Percentiles rank a stretch among this genome's conserved stretches.
These are phyloP conservation scores for Raddia guianensis DNA, from an alignment of 176 grass and related monocot species.

Conservation along the genomic window DNA sequence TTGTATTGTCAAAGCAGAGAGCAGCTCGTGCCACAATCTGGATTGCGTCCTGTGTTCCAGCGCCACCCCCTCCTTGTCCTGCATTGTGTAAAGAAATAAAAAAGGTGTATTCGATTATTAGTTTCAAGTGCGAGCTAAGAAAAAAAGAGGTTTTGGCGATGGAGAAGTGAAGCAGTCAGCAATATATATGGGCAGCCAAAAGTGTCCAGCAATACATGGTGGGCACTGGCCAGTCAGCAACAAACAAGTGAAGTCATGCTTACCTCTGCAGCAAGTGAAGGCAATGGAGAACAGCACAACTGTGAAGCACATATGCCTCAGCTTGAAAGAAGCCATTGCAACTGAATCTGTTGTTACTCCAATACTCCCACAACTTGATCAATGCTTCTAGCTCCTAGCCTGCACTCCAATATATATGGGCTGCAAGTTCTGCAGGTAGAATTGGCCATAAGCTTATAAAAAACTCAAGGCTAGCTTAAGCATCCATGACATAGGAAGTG, in stretches of 20 bases:
- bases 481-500: constrained; percentile 15
- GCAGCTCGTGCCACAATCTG: constrained; percentile 80
- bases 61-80: constrained; percentile 51
- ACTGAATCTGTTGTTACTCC: neutral
- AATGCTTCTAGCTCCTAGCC: neutral
- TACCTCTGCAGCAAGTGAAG: constrained; percentile 65
- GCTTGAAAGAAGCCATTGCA: constrained; percentile 53
- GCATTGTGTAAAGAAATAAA: constrained; percentile 34
- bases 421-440: constrained; percentile 20
- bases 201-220: constrained; percentile 1
- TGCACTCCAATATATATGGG: constrained; percentile 9
- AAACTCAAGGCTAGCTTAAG: constrained; percentile 10
- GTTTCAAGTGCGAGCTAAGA: neutral
- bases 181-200: too few species aligned
- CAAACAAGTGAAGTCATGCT: neutral
- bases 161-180: too few species aligned
- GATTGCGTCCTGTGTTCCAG: constrained; percentile 69
- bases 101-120: neutral
- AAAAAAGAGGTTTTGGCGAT: too few species aligned
- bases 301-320: constrained; percentile 23
- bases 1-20: constrained; percentile 70
- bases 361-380: neutral
- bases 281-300: constrained; percentile 45
- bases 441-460: constrained; percentile 16
- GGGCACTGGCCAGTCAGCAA: neutral